phyloP scores from a whole-genome alignment of 2,329 filamentous ascomycete species.

The Neurospora crassa region DNA sequence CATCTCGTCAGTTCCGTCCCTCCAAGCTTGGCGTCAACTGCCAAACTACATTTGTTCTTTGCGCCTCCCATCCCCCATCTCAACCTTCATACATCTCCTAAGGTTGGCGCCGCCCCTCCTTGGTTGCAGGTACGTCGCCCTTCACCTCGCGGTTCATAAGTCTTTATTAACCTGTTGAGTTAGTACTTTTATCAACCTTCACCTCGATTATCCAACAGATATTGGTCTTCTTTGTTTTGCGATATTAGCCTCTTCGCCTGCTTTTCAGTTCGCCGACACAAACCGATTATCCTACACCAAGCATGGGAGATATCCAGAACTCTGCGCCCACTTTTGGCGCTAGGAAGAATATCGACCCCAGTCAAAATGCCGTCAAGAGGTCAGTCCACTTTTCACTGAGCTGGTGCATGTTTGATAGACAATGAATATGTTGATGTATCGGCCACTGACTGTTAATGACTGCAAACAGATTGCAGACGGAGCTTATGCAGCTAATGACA shows the following conservation, averaged over 20 bases:
- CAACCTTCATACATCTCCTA: background rate
- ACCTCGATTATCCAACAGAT: background rate
- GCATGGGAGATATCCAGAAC: slow-evolving; percentile 57
- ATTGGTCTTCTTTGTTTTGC: slow-evolving; percentile 3
- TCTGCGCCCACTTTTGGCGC: slow-evolving; percentile 50
- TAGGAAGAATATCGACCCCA: slow-evolving; percentile 50
- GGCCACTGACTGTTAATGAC: background rate
- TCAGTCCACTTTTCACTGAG: slow-evolving; percentile 27
- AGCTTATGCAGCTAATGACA: slow-evolving; percentile 98
- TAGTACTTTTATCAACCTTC: background rate
- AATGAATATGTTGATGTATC: background rate
- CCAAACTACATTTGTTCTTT: background rate
- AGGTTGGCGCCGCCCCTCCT: background rate
- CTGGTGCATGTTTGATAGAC: slow-evolving; percentile 5
- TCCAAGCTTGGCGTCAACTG: background rate
- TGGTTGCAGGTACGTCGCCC: background rate
- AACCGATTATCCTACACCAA: slow-evolving; percentile 36
- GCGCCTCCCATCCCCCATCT: background rate
- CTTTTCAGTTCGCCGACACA: background rate
- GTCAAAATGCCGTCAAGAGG: slow-evolving; percentile 70
- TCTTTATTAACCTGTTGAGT: background rate
- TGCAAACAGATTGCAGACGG: slow-evolving; percentile 70
- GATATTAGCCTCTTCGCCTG: background rate
- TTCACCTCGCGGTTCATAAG: background rate
- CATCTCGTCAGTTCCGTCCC: background rate